Base-by-base conservation (phyloP, 805 yeast genomes). In the Metschnikowia rubicola region DNA sequence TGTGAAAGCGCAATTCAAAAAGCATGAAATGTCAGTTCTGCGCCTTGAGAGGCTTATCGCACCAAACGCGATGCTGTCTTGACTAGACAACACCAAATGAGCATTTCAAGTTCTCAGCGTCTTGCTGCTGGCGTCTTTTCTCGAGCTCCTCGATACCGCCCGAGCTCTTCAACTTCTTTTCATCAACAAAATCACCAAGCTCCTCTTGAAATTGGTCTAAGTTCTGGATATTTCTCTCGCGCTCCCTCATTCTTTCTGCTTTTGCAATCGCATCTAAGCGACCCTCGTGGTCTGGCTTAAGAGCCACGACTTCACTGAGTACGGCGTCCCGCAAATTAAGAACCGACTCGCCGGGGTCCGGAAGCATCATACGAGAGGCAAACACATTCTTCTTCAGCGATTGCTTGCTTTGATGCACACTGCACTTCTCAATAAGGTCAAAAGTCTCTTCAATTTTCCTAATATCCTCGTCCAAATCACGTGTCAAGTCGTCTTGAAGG, bases 71-170 rank as follows among this genome's bases (percentile, higher is more conserved):
- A 21, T 7, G 26, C 26, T 21, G 26, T 21, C 26, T 21, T 21
- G 26, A 21, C 26, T 21, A 68, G 21, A 67, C 49, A 15, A 65
- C 47, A 5, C 73, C 72, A 44, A 68, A 62, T 2, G 81, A 71
- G 50, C 65, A 77, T 56, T 82, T 81, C 50, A 89, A 67, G 57
- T 86, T 86, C 55, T 84, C 84, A 45, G 77, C 81, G 65, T 89
- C 95, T 53, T 87, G 83, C 51, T 75, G 68, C 55, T 72, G 74
- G 48, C 97, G 73, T 41, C 74, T 55, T 50, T 88, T 73, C 56
- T 92, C 98, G 17, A 88, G 70, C 57, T 89, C 97, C 51, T 87
- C 95, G 17, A 90, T 78, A 1, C 98, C 97, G 6, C 97, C 97
- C 15, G 90, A 79, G 53, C 81, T 85, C 60, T 87, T 88, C 48